Percentiles rank a stretch among this genome's conserved stretches.
Conservation (phyloP, 345 rosid species). For the Sisymbrium altissimum region DNA sequence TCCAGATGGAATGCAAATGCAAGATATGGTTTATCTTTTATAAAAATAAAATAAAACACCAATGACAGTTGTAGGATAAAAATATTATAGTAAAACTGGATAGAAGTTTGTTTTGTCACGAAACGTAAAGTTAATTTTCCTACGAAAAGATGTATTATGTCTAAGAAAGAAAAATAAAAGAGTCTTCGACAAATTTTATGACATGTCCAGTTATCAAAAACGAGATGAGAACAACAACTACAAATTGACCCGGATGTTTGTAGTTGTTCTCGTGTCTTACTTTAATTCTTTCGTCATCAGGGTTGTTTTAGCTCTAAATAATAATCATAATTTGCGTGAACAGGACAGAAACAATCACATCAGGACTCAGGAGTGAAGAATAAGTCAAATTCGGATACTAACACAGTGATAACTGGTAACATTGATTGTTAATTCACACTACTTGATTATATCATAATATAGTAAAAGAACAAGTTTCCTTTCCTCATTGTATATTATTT, state of each 20-base stretch:
- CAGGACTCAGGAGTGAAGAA: not conserved
- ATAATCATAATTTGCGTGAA: not conserved
- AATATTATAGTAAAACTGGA: not conserved
- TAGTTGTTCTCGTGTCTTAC: not conserved
- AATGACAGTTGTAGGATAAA: no score
- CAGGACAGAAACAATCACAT: not conserved
- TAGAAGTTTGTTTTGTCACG: not conserved
- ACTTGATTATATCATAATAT: no score
- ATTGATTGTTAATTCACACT: no score
- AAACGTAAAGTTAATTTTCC: not conserved
- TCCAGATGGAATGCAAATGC: no score
- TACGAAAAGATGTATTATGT: not conserved
- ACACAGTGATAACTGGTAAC: no score
- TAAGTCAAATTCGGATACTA: not conserved
- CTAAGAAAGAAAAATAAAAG: not conserved
- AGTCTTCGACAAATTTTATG: not conserved
- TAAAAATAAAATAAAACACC: no score
- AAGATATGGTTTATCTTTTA: no score
- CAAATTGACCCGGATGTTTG: slow-evolving; percentile 1
- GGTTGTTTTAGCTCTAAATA: not conserved
- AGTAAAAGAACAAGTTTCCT: not conserved
- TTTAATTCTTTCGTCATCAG: not conserved
- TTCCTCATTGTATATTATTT: no score
- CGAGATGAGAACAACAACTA: slow-evolving; percentile 28
- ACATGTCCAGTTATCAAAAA: slow-evolving; percentile 1